Conservation (phyloP, 2,329 filamentous ascomycete genomes). For the Capronia americana region DNA sequence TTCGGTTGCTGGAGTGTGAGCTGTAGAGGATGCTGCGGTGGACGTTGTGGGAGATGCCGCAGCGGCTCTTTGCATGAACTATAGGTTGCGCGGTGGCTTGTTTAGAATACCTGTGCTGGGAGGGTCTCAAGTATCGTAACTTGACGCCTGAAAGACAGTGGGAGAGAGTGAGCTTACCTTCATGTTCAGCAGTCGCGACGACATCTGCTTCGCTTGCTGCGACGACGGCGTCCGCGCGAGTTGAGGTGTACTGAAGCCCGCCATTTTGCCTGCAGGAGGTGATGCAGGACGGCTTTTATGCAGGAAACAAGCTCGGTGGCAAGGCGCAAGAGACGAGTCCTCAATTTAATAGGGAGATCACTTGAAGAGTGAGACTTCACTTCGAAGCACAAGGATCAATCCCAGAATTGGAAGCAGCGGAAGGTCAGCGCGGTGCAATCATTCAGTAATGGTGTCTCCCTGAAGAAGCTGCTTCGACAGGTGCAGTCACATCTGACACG, state of each 20-base stretch:
- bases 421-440: neutral
- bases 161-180: slow-evolving; percentile 32
- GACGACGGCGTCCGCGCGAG: slow-evolving; percentile 19
- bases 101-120: slow-evolving; percentile 5
- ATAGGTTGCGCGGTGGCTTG: neutral
- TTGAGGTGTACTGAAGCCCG: slow-evolving; percentile 27
- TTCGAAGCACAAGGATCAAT: neutral
- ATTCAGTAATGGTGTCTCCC: neutral
- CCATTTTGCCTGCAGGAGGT: slow-evolving; percentile 21
- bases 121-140: neutral
- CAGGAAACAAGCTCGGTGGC: too few relatives aligned
- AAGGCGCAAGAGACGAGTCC: neutral
- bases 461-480: neutral
- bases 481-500: neutral
- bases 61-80: slow-evolving; percentile 41
- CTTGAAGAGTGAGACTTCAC: neutral
- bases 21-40: slow-evolving; percentile 16
- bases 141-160: neutral
- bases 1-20: slow-evolving; percentile 32
- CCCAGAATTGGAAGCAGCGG: neutral
- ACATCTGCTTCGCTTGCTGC: slow-evolving; percentile 37
- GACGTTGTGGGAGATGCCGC: slow-evolving; percentile 25
- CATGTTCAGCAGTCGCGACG: slow-evolving; percentile 40
- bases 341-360: neutral
- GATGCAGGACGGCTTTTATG: neutral